These are phyloP conservation scores for Trichosanthes cucumerina DNA, from an alignment of 306 rosid genomes.

Conservation along the genomic window DNA sequence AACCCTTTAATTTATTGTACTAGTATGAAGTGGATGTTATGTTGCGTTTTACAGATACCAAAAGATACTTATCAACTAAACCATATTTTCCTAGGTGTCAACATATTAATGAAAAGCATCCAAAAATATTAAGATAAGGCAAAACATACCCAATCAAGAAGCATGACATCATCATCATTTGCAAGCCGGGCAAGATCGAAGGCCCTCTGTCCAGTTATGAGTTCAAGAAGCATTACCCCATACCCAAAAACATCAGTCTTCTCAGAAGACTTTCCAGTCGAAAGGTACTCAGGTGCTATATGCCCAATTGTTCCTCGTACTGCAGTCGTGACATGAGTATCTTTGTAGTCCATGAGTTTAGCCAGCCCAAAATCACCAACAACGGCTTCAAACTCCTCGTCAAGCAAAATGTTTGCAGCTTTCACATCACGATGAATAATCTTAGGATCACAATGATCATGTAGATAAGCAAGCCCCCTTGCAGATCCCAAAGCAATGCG, in stretches of 20 bases:
- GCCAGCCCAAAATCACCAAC: slow-evolving; percentile 95
- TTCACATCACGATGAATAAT: slow-evolving; percentile 94
- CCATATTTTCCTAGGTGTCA: neutral
- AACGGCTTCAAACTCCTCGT: slow-evolving; percentile 87
- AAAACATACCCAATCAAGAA: slow-evolving; percentile 82
- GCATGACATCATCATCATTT: slow-evolving; percentile 74
- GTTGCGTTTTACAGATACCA: neutral
- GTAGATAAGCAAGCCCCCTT: slow-evolving; percentile 88
- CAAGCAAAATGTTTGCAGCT: slow-evolving; percentile 90
- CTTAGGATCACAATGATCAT: slow-evolving; percentile 94
- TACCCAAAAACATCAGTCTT: slow-evolving; percentile 95
- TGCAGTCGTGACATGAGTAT: slow-evolving; percentile 88
- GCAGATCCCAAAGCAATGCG: slow-evolving; percentile 77
- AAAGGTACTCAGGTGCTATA: slow-evolving; percentile 88
- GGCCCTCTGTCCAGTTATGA: slow-evolving; percentile 92
- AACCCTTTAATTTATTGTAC: neutral
- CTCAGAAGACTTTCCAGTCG: slow-evolving; percentile 91
- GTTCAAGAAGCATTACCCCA: slow-evolving; percentile 98
- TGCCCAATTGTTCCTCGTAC: slow-evolving; percentile 93
- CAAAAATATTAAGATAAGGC: neutral
- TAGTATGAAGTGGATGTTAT: neutral
- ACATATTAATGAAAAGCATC: neutral
- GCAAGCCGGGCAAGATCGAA: slow-evolving; percentile 96
- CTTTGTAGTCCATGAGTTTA: slow-evolving; percentile 87
- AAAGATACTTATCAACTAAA: neutral